Percentiles rank a stretch among this genome's conserved stretches.
Conservation (phyloP, 768 basidiomycete genomes). For the Tylopilus cervinicoccineus region DNA sequence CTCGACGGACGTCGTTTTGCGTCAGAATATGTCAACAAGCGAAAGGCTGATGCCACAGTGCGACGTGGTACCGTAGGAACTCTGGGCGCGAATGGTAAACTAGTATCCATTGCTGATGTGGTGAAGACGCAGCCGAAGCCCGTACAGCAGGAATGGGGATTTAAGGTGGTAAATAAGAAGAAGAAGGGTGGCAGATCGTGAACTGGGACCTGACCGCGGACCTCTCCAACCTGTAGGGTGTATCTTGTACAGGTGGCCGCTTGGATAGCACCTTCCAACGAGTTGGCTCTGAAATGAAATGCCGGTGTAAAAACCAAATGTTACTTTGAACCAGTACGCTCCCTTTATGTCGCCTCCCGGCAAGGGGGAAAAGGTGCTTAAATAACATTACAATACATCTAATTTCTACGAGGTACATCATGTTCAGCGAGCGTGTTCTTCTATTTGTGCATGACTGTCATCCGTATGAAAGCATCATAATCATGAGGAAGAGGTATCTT, state of each 20-base stretch:
- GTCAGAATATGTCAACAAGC: conserved; percentile 81
- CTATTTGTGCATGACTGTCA: conserved; percentile 9
- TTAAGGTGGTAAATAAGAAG: conserved; percentile 95
- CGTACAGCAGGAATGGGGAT: conserved; percentile 76
- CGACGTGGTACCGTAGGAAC: conserved; percentile 45
- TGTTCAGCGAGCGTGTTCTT: conserved; percentile 5
- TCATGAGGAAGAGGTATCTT: conserved; percentile 33
- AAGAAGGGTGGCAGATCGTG: conserved; percentile 73
- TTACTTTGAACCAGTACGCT: not conserved
- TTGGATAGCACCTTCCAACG: conserved; percentile 22
- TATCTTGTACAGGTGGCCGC: conserved; percentile 16
- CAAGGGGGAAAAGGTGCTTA: not conserved
- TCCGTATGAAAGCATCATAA: not conserved
- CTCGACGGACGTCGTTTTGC: conserved; percentile 95
- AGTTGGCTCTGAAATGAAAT: not conserved
- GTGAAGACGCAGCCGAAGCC: conserved; percentile 85
- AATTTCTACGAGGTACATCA: conserved; percentile 21
- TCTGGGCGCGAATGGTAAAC: conserved; percentile 38
- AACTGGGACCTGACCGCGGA: conserved; percentile 12
- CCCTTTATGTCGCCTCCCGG: not conserved
- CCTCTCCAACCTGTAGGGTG: not conserved
- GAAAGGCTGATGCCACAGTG: conserved; percentile 74
- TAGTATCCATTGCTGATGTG: conserved; percentile 80
- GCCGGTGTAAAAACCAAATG: not conserved
- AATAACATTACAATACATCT: conserved; percentile 18